These are phyloP conservation scores for Podaxis sp. DNA, from an alignment of 768 basidiomycete genomes.

Conservation along the genomic window DNA sequence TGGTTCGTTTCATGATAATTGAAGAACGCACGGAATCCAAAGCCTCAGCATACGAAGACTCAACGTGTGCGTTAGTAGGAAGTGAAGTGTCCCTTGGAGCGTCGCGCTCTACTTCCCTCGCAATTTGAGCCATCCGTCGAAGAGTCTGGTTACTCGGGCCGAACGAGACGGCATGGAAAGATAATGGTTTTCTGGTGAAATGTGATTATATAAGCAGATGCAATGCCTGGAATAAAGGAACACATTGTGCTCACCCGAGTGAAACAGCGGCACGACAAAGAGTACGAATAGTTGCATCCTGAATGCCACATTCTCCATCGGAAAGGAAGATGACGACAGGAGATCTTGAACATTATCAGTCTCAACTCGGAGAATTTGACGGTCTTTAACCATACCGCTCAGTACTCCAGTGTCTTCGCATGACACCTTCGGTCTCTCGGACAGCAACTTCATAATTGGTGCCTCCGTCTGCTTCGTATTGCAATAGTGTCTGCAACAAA, in stretches of 20 bases:
- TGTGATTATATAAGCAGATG: too few relatives aligned
- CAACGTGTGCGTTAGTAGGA: slow-evolving; percentile 21
- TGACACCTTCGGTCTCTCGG: slow-evolving; percentile 29
- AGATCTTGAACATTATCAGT: slow-evolving; percentile 26
- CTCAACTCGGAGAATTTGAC: neutral
- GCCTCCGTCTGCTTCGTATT: slow-evolving; percentile 28
- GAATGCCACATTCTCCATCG: too few relatives aligned
- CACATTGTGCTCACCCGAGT: too few relatives aligned
- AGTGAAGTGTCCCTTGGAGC: slow-evolving; percentile 28
- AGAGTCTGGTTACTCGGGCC: slow-evolving; percentile 35
- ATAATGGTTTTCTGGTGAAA: slow-evolving; percentile 55
- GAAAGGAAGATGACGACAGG: slow-evolving; percentile 57
- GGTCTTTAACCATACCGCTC: slow-evolving; percentile 40
- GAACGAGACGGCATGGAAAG: slow-evolving; percentile 59
- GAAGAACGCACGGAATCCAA: slow-evolving; percentile 45
- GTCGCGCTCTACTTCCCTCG: slow-evolving; percentile 43
- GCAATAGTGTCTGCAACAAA: slow-evolving; percentile 39
- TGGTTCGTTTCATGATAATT: neutral
- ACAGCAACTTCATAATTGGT: slow-evolving; percentile 49
- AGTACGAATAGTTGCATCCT: slow-evolving; percentile 39
- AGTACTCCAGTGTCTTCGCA: slow-evolving; percentile 49
- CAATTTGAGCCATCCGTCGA: slow-evolving; percentile 53
- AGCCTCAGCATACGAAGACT: slow-evolving; percentile 50
- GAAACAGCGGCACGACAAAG: slow-evolving; percentile 40
- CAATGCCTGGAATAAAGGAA: too few relatives aligned